Conservation (phyloP, 306 rosid species). For the Rubus parviflorus region DNA sequence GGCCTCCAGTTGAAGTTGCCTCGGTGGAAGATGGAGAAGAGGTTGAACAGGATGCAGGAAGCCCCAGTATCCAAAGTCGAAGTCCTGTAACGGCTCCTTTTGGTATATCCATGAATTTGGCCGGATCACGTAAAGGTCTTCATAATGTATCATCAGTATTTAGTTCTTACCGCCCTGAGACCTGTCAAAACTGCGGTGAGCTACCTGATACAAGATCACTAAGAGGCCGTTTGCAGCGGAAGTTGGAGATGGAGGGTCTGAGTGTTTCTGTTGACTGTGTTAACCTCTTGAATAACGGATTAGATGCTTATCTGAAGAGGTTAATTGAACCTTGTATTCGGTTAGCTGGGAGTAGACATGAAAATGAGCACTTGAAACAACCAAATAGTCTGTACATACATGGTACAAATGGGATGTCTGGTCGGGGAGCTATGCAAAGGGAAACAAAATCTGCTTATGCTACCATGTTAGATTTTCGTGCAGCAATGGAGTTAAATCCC, state of each 20-base stretch:
- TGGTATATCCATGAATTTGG: conserved; percentile 62
- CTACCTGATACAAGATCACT: conserved; percentile 74
- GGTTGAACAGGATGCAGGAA: conserved; percentile 85
- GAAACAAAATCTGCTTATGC: conserved; percentile 32
- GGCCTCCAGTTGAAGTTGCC: conserved; percentile 76
- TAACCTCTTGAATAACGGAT: conserved; percentile 76
- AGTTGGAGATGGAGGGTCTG: conserved; percentile 71
- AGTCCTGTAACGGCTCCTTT: conserved; percentile 97
- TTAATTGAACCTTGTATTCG: conserved; percentile 64
- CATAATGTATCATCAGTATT: conserved; percentile 50
- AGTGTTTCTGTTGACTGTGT: conserved; percentile 54
- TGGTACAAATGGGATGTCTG: conserved; percentile 36
- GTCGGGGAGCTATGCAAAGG: conserved; percentile 43
- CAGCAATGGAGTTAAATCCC: conserved; percentile 79
- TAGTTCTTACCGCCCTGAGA: conserved; percentile 44
- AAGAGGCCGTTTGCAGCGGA: conserved; percentile 64
- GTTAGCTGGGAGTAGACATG: conserved; percentile 55
- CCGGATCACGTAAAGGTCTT: conserved; percentile 46
- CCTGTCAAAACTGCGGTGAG: conserved; percentile 62
- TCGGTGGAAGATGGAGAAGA: conserved; percentile 99
- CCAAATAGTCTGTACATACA: conserved; percentile 20
- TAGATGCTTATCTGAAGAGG: conserved; percentile 86
- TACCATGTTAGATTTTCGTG: conserved; percentile 60
- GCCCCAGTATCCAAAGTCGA: conserved; percentile 84
- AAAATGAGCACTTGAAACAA: conserved; percentile 34